Evolutionary conservation across 306 rosid genomes (phyloP).

Genomic region (Vigna unguiculata): DNA sequence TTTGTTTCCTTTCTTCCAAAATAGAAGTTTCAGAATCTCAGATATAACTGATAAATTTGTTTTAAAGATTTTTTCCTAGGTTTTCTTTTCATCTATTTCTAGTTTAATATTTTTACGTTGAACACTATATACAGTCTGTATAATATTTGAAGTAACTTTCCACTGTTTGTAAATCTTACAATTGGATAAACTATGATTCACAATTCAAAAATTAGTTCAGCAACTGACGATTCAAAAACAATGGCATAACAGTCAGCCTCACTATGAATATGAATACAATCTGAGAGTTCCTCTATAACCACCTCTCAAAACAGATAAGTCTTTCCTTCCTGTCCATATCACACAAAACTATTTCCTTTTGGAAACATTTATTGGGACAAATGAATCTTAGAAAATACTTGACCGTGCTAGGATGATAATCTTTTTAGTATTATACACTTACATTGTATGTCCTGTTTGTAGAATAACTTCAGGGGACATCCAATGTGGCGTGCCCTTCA

Average conservation of each 20-base stretch:
- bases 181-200: not conserved
- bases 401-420: not conserved
- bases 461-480: conserved; percentile 98
- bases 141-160: not conserved
- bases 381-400: conserved; percentile 27
- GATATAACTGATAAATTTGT: not conserved
- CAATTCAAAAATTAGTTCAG: not conserved
- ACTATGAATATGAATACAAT: not conserved
- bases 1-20: not conserved
- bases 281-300: conserved; percentile 23
- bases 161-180: not conserved
- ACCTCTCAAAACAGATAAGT: conserved; percentile 11
- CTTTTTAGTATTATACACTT: conserved; percentile 47
- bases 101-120: not conserved
- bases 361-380: conserved; percentile 5
- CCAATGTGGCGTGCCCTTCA: conserved; percentile 99
- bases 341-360: conserved; percentile 3
- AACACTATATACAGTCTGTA: not conserved
- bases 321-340: conserved; percentile 3
- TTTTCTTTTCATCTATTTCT: not conserved
- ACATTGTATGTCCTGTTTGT: conserved; percentile 98
- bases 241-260: not conserved
- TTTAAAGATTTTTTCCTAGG: no score
- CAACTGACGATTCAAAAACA: not conserved
- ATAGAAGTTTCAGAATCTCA: not conserved